Evolutionary conservation across 169 alveolate species (phyloP), one percentile per base, ranked within the genome.

Genomic region (Plasmodium chabaudi): DNA sequence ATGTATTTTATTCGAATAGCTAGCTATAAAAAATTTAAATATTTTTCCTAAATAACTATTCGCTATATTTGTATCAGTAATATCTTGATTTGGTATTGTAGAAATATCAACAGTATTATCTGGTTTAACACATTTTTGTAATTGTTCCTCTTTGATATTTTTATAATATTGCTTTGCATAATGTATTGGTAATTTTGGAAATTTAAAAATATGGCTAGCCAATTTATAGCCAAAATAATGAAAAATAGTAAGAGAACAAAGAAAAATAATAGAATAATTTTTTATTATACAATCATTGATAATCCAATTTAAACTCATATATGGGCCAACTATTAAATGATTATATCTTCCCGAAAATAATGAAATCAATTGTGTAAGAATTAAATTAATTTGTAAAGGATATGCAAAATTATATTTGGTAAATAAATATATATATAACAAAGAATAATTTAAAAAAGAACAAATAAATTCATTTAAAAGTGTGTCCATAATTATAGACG

Each of bases 231-330:
- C 88, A 0, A 46, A 74, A 34, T 61, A 74, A 67, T 74, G 88
- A 60, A 59, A 74, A 60, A 74, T 23, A 0, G 34, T 10, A 60
- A 74, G 53, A 59, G 59, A 60, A 2, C 59, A 17, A 7, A 25
- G 17, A 61, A 74, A 74, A 61, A 23, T 44, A 44, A 53, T 44
- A 60, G 55, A 44, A 60, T 13, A 74, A 0, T 19, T 61, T 4
- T 13, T 74, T 23, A 10, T 42, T 42, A 60, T 39, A 15, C 9
- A 60, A 42, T 74, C 88, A 44, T 60, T 60, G 2, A 74, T 21
- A 7, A 74, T 74, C 88, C 88, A 74, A 61, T 65, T 74, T 25
- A 74, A 64, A 39, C 88, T 74, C 88, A 74, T 74, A 74, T 39
- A 74, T 13, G 88, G 88, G 5, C 88, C 88, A 34, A 63, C 15